Conservation (phyloP, 257 asterid species). For the Avicennia marina region DNA sequence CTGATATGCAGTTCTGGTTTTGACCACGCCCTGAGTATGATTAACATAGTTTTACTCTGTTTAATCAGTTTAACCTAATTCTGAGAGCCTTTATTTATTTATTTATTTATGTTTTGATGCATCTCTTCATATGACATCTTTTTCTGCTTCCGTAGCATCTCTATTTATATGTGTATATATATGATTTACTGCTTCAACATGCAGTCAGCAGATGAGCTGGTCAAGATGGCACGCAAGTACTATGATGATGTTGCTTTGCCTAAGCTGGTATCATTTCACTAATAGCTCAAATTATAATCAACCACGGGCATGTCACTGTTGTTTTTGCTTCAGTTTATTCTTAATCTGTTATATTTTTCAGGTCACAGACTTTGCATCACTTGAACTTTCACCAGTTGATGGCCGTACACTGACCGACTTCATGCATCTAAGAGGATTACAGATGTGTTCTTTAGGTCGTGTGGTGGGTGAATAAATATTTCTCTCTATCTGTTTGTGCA, state of each 20-base stretch:
- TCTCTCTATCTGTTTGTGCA: not conserved
- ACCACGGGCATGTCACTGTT: not conserved
- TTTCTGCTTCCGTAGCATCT: not conserved
- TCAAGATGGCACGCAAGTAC: constrained; percentile 71
- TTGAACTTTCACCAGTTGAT: constrained; percentile 99
- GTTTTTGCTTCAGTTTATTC: not conserved
- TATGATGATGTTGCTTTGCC: constrained; percentile 93
- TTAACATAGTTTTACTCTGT: not conserved
- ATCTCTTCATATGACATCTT: not conserved
- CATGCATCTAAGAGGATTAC: constrained; percentile 98
- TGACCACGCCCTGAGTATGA: not conserved
- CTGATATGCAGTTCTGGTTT: too few relatives aligned
- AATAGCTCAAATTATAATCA: constrained; percentile 7
- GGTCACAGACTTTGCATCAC: constrained; percentile 99
- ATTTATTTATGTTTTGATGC: not conserved
- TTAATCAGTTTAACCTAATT: constrained; percentile 10
- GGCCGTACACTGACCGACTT: constrained; percentile 96
- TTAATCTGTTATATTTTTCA: constrained; percentile 22
- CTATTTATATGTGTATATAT: not conserved
- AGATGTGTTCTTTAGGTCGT: constrained; percentile 88
- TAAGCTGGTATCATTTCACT: constrained; percentile 68
- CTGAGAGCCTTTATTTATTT: constrained; percentile 2
- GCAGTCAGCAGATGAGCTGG: constrained; percentile 88
- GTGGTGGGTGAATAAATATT: constrained; percentile 61
- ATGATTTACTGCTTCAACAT: constrained; percentile 24